A percentile compares a stretch with the other conserved stretches of the same genome.
Conservation (phyloP, 202 grass and related monocot species). For the Schoenoplectus triqueter region DNA sequence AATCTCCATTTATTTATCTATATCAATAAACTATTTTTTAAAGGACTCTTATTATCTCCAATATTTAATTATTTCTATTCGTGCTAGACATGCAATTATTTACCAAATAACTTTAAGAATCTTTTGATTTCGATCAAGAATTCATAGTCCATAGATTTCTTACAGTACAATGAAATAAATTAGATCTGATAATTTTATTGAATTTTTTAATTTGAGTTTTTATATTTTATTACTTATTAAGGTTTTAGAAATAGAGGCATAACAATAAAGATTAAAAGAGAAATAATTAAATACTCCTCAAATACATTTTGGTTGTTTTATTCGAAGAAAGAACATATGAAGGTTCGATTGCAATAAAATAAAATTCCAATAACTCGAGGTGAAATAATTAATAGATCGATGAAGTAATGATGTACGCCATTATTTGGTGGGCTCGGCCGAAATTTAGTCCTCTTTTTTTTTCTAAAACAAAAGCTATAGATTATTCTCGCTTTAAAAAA, state of each 20-base stretch:
- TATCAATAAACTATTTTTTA: too few relatives aligned
- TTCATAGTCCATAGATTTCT: neutral
- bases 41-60: too few relatives aligned
- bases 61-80: too few relatives aligned
- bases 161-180: neutral
- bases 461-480: neutral
- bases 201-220: neutral
- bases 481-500: neutral
- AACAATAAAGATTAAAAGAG: neutral
- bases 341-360: neutral
- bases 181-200: neutral
- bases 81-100: too few relatives aligned
- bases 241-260: neutral
- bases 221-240: neutral
- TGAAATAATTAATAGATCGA: constrained; percentile 17
- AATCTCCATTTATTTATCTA: neutral
- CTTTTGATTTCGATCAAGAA: neutral
- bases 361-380: neutral
- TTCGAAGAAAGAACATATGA: neutral
- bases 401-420: constrained; percentile 3
- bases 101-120: too few relatives aligned
- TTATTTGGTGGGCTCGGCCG: neutral
- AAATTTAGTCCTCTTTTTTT: neutral
- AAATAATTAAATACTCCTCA: neutral
- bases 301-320: neutral